These are phyloP conservation scores for Lactifluus pinguis DNA, from an alignment of 768 basidiomycete species.

Conservation along the genomic window DNA sequence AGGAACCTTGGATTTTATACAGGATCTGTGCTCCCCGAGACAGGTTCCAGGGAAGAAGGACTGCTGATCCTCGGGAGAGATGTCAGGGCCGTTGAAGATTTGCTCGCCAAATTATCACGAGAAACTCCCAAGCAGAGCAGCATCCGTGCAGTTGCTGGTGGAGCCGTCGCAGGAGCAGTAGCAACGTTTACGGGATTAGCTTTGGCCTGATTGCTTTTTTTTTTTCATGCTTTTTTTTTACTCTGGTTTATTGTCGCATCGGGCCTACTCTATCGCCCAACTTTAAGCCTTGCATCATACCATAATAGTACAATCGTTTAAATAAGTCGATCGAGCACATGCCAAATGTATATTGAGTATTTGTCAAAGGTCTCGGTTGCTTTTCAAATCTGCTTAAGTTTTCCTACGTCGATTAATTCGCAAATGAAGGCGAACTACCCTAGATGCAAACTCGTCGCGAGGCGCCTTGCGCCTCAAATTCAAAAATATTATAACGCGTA, in stretches of 20 bases:
- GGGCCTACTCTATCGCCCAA: background rate
- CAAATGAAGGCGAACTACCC: background rate
- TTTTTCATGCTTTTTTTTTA: background rate
- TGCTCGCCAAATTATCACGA: slow-evolving; percentile 5
- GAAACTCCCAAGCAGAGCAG: background rate
- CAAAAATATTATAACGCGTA: background rate
- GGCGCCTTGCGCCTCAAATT: background rate
- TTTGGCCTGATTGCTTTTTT: slow-evolving; percentile 1
- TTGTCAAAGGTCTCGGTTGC: background rate
- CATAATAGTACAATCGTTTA: background rate
- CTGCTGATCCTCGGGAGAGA: slow-evolving; percentile 18
- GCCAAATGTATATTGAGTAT: background rate
- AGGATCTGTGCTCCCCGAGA: slow-evolving; percentile 2
- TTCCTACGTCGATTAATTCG: background rate
- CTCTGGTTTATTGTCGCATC: background rate
- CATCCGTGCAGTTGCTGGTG: slow-evolving; percentile 14
- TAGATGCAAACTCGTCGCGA: background rate
- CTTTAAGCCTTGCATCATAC: background rate
- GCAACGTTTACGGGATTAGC: slow-evolving; percentile 19
- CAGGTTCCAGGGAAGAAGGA: slow-evolving; percentile 5
- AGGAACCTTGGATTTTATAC: slow-evolving; percentile 14
- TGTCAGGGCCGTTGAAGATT: slow-evolving; percentile 8
- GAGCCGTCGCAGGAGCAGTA: slow-evolving; percentile 17
- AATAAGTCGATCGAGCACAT: background rate
- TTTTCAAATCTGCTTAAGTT: background rate